Evolutionary conservation across 352 stramenopile species (phyloP).

Genomic region (Globisporangium spinosum): DNA sequence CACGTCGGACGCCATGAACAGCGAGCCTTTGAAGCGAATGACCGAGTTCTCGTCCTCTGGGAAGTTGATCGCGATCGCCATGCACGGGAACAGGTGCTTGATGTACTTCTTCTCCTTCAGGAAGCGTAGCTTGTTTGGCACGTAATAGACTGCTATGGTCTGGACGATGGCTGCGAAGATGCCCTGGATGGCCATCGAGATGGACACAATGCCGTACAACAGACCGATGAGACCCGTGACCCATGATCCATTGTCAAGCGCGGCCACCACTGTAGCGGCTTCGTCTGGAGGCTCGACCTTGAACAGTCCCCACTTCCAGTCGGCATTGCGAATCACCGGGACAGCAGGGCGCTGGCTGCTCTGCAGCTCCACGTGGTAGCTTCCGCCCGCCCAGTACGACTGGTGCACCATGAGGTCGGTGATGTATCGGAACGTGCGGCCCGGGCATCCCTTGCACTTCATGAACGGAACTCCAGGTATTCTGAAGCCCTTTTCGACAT

Average conservation of each 20-base stretch:
- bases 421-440: slow-evolving; percentile 42
- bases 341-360: slow-evolving; percentile 47
- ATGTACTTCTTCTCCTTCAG: slow-evolving; percentile 20
- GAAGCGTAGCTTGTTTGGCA: slow-evolving; percentile 39
- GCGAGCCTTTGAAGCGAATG: slow-evolving; percentile 47
- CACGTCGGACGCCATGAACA: slow-evolving; percentile 52
- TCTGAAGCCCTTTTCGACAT: too few species aligned
- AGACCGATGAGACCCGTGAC: slow-evolving; percentile 33
- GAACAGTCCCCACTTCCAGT: slow-evolving; percentile 49
- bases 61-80: slow-evolving; percentile 32
- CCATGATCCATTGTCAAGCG: slow-evolving; percentile 42
- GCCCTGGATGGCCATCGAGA: slow-evolving; percentile 46
- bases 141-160: slow-evolving; percentile 35
- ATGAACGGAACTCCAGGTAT: slow-evolving; percentile 39
- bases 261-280: slow-evolving; percentile 36
- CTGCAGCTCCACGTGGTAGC: slow-evolving; percentile 51
- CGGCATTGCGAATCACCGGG: slow-evolving; percentile 32
- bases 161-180: slow-evolving; percentile 46
- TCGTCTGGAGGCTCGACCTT: slow-evolving; percentile 37
- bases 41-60: slow-evolving; percentile 34
- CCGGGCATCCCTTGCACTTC: slow-evolving; percentile 40
- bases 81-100: slow-evolving; percentile 45
- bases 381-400: slow-evolving; percentile 49
- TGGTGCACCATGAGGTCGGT: slow-evolving; percentile 60
- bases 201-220: slow-evolving; percentile 43